Evolutionary conservation across 192 early-diverging fungal genomes (phyloP), one percentile per base, ranked within the genome.

Genomic region (Coemansia sp.): DNA sequence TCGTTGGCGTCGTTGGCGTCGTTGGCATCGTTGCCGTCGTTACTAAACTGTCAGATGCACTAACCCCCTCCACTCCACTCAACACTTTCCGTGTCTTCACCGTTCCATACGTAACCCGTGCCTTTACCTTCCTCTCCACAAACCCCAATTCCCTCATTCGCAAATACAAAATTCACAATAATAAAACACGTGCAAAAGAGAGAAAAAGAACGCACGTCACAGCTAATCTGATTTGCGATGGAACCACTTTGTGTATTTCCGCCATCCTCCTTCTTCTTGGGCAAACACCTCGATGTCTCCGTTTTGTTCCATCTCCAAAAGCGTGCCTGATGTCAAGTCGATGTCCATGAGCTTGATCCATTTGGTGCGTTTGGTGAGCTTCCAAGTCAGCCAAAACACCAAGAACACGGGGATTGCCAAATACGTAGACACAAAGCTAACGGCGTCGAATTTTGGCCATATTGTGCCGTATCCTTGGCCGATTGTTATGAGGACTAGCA

Each of bases 321-420:
- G 61, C 3, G 70, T 67, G 4, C 71, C 70, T 0, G 70, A 64
- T n/a, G 57, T 44, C 52, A 91, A 76, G 61, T 91, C 89, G 38
- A 84, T 65, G 25, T 89, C 87, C 50, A 83, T 59, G 17, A 89
- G 64, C 21, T 81, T 84, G 59, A 90, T 60, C 63, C 88, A 73
- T 64, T 84, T 84, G 4, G 89, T 84, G 38, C 73, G 77, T 54
- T 75, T 77, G 64, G 75, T 57, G 38, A 84, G 64, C 73, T 90
- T 90, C 81, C 83, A 93, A 17, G 69, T 80, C 49, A 85, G 61
- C 67, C 82, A 90, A 4, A 88, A 63, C 25, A 87, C 73, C 51
- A 89, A n/a, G 28, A 88, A 89, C 64, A 88, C 77, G 46, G 85
- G 74, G 28, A 89, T 26, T 44, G 85, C 84, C 56, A 90, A 73